These are phyloP conservation scores for Aspergillus latus DNA, from an alignment of 2,329 filamentous ascomycete genomes.

Conservation along the genomic window DNA sequence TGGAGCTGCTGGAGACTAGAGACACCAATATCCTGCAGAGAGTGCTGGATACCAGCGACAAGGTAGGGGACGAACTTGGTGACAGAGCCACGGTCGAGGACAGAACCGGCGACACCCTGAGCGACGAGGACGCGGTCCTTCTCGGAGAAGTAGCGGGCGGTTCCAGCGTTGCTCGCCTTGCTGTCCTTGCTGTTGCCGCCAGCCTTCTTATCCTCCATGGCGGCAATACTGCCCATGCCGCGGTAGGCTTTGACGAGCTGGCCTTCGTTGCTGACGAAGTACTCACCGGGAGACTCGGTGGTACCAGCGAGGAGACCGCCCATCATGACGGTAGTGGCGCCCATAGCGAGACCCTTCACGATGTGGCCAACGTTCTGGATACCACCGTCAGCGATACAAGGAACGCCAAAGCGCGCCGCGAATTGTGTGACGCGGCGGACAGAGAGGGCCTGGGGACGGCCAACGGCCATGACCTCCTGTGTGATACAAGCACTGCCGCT, in stretches of 20 bases:
- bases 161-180: conserved; percentile 80
- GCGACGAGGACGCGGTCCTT: conserved; percentile 92
- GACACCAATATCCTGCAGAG: conserved; percentile 90
- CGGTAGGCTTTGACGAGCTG: conserved; percentile 99
- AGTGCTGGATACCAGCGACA: conserved; percentile 93
- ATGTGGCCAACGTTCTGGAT: conserved; percentile 99
- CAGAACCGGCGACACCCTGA: conserved; percentile 84
- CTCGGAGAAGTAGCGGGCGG: conserved; percentile 97
- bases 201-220: conserved; percentile 99
- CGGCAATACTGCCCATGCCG: conserved; percentile 98
- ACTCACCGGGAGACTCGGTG: conserved; percentile 94
- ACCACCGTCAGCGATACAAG: conserved; percentile 96
- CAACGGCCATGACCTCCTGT: conserved; percentile 99
- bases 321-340: conserved; percentile 98
- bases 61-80: conserved; percentile 96
- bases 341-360: conserved; percentile 93
- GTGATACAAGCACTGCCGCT: conserved; percentile 98
- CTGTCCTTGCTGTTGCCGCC: conserved; percentile 69
- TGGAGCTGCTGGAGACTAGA: conserved; percentile 77
- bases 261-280: conserved; percentile 92
- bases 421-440: conserved; percentile 89
- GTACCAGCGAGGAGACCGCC: conserved; percentile 95
- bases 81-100: conserved; percentile 66
- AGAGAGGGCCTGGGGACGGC: conserved; percentile 89
- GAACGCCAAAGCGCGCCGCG: conserved; percentile 88